These are phyloP conservation scores for Cadophora sp. DNA, from an alignment of 2,329 filamentous ascomycete species.

Conservation along the genomic window DNA sequence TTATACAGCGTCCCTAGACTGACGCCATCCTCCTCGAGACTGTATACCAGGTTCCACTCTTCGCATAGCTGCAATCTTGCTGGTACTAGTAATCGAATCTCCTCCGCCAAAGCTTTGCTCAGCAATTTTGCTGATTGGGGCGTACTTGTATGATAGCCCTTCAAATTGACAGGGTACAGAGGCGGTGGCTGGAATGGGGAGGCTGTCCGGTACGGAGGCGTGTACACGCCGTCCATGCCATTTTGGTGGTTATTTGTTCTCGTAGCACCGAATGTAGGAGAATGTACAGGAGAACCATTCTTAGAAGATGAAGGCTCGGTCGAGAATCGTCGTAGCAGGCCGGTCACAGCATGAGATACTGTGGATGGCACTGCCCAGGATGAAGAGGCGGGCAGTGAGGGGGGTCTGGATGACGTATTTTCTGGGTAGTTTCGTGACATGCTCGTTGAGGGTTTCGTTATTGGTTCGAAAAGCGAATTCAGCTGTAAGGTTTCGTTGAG, in stretches of 20 bases:
- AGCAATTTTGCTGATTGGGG: conserved; percentile 69
- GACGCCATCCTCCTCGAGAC: conserved; percentile 89
- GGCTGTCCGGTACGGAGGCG: conserved; percentile 57
- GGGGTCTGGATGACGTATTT: conserved; percentile 34
- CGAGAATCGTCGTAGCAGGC: conserved; percentile 72
- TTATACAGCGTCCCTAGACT: conserved; percentile 87
- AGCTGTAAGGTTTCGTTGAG: not conserved
- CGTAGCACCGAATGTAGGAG: conserved; percentile 33
- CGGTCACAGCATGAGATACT: conserved; percentile 61
- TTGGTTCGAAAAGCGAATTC: not conserved
- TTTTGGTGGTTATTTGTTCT: conserved; percentile 27
- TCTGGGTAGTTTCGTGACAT: conserved; percentile 13
- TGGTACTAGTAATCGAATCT: conserved; percentile 88
- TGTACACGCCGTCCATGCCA: conserved; percentile 41
- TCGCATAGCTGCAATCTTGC: conserved; percentile 87
- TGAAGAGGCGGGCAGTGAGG: conserved; percentile 47
- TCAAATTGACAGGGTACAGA: conserved; percentile 78
- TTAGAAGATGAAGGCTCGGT: conserved; percentile 47
- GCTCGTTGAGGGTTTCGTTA: not conserved
- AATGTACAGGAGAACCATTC: conserved; percentile 28
- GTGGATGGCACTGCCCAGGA: conserved; percentile 53
- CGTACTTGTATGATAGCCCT: conserved; percentile 69
- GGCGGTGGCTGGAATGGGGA: conserved; percentile 89
- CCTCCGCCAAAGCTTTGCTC: conserved; percentile 79
- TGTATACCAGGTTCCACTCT: conserved; percentile 86